These are phyloP conservation scores for Lecanicillium sp. DNA, from an alignment of 2,329 filamentous ascomycete genomes.

Conservation along the genomic window DNA sequence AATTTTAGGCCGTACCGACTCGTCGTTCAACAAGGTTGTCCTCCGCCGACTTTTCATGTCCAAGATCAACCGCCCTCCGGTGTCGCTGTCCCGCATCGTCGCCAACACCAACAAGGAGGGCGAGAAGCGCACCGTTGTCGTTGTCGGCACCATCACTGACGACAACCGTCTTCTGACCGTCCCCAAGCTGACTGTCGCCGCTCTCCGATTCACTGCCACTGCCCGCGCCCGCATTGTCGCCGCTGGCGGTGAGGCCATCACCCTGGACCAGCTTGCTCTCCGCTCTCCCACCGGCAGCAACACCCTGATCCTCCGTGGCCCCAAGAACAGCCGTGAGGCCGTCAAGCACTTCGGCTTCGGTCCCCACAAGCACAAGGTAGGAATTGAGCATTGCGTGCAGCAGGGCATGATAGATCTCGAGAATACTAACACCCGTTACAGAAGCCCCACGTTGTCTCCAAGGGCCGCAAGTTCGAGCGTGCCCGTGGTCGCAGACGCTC, in stretches of 20 bases:
- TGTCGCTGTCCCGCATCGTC: slow-evolving; percentile 88
- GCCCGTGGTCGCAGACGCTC: slow-evolving; percentile 98
- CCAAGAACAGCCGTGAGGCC: slow-evolving; percentile 97
- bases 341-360: slow-evolving; percentile 99
- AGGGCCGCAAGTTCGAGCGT: slow-evolving; percentile 99
- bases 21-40: slow-evolving; percentile 97
- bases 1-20: slow-evolving; percentile 78
- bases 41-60: slow-evolving; percentile 98
- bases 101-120: slow-evolving; percentile 59
- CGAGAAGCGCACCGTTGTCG: slow-evolving; percentile 81
- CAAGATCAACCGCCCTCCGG: slow-evolving; percentile 93
- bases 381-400: slow-evolving; percentile 21
- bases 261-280: slow-evolving; percentile 94
- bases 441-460: slow-evolving; percentile 97
- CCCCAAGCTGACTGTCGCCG: slow-evolving; percentile 90
- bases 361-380: slow-evolving; percentile 93
- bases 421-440: slow-evolving; percentile 37
- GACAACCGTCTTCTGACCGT: slow-evolving; percentile 89
- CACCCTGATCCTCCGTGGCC: slow-evolving; percentile 93
- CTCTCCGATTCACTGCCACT: slow-evolving; percentile 93
- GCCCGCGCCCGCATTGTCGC: slow-evolving; percentile 89
- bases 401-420: neutral
- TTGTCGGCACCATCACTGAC: slow-evolving; percentile 94
- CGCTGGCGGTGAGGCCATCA: slow-evolving; percentile 91
- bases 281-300: slow-evolving; percentile 93